phyloP scores from a whole-genome alignment of 768 basidiomycete species.

The Pluteus cervinus region DNA sequence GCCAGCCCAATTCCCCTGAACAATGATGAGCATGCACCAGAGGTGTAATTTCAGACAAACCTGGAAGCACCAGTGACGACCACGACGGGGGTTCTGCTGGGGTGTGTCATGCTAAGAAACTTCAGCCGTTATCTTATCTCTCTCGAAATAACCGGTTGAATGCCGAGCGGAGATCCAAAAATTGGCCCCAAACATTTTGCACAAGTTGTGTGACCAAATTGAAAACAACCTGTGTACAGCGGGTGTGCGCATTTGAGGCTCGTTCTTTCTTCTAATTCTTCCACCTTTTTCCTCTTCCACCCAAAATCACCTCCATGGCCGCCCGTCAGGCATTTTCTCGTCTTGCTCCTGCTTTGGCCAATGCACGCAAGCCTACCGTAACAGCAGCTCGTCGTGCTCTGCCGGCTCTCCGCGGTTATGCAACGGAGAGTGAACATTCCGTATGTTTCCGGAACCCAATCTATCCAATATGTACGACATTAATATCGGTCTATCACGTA shows the following conservation, averaged over 20 bases:
- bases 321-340: constrained; percentile 60
- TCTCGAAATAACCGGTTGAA: not conserved
- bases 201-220: too few species aligned
- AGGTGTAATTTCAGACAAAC: constrained; percentile 24
- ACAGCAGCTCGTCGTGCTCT: constrained; percentile 34
- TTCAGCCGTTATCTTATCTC: not conserved
- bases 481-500: constrained; percentile 18
- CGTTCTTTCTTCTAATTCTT: too few species aligned
- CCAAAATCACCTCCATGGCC: constrained; percentile 43
- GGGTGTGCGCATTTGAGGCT: too few species aligned
- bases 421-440: constrained; percentile 43
- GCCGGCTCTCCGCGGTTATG: constrained; percentile 51
- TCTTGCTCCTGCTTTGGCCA: constrained; percentile 51
- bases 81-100: constrained; percentile 47
- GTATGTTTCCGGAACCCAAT: constrained; percentile 21
- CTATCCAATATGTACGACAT: not conserved
- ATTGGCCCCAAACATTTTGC: constrained; percentile 10
- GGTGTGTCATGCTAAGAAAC: constrained; percentile 2
- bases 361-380: constrained; percentile 39
- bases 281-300: constrained; percentile 20
- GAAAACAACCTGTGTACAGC: constrained; percentile 3
- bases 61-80: constrained; percentile 85
- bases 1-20: constrained; percentile 72
- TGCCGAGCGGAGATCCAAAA: constrained; percentile 11
- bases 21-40: constrained; percentile 5